Evolutionary conservation across 1,284 basidiomycete genomes (phyloP).

Genomic region (Puccinia horiana): DNA sequence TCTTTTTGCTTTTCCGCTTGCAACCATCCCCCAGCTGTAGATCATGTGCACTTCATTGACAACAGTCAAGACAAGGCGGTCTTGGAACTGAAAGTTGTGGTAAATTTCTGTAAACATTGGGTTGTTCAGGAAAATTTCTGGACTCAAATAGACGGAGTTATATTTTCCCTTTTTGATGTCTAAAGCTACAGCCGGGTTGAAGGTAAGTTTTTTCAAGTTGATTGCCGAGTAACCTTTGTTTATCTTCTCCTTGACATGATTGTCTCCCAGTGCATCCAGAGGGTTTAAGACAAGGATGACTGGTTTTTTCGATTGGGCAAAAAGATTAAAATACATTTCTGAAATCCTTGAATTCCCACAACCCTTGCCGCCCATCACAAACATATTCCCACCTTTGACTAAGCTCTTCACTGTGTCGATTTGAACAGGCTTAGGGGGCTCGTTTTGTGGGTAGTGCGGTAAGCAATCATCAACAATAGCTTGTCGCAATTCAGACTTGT

Average conservation of each 20-base stretch:
- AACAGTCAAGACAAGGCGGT: not conserved
- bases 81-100: not conserved
- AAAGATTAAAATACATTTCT: not conserved
- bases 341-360: not conserved
- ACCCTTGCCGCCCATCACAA: conserved; percentile 1
- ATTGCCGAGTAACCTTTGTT: not conserved
- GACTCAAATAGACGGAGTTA: not conserved
- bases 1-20: not conserved
- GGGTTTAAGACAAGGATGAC: not conserved
- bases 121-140: conserved; percentile 1
- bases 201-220: not conserved
- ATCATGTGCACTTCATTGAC: not conserved
- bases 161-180: not conserved
- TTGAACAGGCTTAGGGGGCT: not conserved
- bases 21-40: not conserved
- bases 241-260: not conserved
- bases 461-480: too few relatives aligned
- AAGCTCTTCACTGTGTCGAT: not conserved
- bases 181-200: not conserved
- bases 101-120: not conserved
- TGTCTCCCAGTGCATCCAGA: not conserved
- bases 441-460: too few relatives aligned
- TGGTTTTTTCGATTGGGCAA: not conserved
- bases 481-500: too few relatives aligned
- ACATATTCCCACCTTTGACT: not conserved